Evolutionary conservation across 345 rosid species (phyloP).

Genomic region (Arabidopsis arenosa): DNA sequence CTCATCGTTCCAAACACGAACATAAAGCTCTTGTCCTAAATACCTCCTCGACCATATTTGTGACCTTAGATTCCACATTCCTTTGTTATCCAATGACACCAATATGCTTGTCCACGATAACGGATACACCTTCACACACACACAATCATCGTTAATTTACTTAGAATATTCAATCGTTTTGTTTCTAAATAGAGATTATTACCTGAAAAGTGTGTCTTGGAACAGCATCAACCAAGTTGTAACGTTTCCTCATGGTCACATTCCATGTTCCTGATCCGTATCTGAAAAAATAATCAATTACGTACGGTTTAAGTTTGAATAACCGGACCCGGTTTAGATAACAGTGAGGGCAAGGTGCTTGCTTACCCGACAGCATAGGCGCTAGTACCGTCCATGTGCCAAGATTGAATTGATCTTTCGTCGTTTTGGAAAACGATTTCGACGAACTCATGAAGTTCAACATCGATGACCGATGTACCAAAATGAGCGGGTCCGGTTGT

Average conservation of each 20-base stretch:
- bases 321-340: conserved; percentile 18
- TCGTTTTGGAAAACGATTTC: conserved; percentile 81
- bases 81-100: conserved; percentile 88
- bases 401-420: conserved; percentile 64
- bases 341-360: conserved; percentile 4
- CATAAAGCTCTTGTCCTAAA: conserved; percentile 74
- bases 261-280: conserved; percentile 69
- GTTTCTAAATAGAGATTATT: neutral
- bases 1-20: conserved; percentile 74
- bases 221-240: conserved; percentile 71
- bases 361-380: conserved; percentile 70
- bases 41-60: conserved; percentile 72
- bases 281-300: conserved; percentile 40
- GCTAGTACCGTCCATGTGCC: conserved; percentile 79
- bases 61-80: conserved; percentile 92
- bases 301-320: neutral
- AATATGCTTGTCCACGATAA: conserved; percentile 69
- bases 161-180: neutral
- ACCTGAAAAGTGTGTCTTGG: conserved; percentile 75
- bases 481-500: conserved; percentile 40
- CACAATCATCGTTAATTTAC: neutral
- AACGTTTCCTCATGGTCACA: conserved; percentile 50
- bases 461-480: conserved; percentile 56
- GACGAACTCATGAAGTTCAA: conserved; percentile 63
- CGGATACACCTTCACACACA: conserved; percentile 66